Evolutionary conservation across 2,329 filamentous ascomycete genomes (phyloP).

Genomic region (Fusarium sulawesiense): DNA sequence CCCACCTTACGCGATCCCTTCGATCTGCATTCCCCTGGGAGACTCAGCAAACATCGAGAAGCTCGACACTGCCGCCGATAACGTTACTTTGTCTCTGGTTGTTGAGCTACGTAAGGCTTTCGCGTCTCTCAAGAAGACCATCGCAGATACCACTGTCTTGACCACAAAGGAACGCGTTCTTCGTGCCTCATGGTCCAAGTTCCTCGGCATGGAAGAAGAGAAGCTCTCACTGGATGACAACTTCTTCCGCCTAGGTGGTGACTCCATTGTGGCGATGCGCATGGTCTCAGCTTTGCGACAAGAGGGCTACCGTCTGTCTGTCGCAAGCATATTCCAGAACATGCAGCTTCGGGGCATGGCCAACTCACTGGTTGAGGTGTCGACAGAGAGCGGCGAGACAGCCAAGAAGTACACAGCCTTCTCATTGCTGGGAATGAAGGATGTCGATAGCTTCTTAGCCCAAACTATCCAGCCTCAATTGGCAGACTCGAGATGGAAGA

Average conservation of each 20-base stretch:
- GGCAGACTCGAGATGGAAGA: conserved; percentile 34
- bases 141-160: conserved; percentile 32
- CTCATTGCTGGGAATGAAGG: conserved; percentile 28
- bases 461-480: conserved; percentile 33
- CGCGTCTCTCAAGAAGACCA: conserved; percentile 19
- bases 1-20: conserved; percentile 44
- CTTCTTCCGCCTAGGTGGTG: conserved; percentile 46
- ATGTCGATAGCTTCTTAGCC: conserved; percentile 35
- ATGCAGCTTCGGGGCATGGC: conserved; percentile 46
- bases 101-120: conserved; percentile 34
- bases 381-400: neutral
- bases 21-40: conserved; percentile 36
- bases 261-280: conserved; percentile 45
- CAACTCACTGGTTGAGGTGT: conserved; percentile 24
- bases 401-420: conserved; percentile 35
- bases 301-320: conserved; percentile 41
- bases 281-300: conserved; percentile 43
- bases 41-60: conserved; percentile 1
- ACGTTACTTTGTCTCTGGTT: conserved; percentile 29
- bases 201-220: conserved; percentile 35
- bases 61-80: neutral
- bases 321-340: conserved; percentile 46
- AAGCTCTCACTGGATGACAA: conserved; percentile 45
- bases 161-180: conserved; percentile 37
- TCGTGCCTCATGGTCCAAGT: conserved; percentile 38